A percentile compares a stretch with the other conserved stretches of the same genome.
Evolutionary conservation across 257 asterid genomes (phyloP).

Genomic region (Solanum pennellii): DNA sequence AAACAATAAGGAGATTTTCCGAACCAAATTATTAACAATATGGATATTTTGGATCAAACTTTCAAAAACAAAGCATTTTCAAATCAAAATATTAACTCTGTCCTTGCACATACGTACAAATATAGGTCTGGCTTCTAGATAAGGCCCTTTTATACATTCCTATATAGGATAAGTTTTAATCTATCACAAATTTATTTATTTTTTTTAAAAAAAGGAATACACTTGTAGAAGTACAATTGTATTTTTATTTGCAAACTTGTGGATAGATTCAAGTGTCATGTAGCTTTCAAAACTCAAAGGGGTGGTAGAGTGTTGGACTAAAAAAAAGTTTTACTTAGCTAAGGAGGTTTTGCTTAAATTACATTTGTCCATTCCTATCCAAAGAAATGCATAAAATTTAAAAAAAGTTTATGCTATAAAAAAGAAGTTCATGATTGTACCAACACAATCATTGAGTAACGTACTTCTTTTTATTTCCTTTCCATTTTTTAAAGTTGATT

Average conservation of each 20-base stretch:
- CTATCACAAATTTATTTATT: background rate
- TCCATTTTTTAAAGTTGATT: background rate
- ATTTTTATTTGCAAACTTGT: background rate
- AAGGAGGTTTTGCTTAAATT: conserved; percentile 4
- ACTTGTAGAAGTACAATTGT: background rate
- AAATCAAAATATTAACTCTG: no score
- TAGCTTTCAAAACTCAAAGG: background rate
- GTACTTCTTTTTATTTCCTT: background rate
- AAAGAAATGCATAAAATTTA: background rate
- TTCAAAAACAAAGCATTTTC: no score
- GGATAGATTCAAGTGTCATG: background rate
- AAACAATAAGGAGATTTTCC: no score
- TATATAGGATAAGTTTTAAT: background rate
- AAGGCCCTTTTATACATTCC: background rate
- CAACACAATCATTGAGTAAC: background rate
- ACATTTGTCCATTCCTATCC: background rate
- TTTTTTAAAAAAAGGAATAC: background rate
- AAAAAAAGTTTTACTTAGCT: conserved; percentile 16
- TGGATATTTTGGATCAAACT: no score
- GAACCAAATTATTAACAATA: no score
- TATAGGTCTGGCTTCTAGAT: background rate
- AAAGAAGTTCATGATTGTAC: background rate
- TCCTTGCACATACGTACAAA: no score
- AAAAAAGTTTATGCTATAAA: background rate
- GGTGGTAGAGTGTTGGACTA: background rate